Base-by-base conservation (phyloP, 2,329 filamentous ascomycete species). In the Ophiostoma novo-ulmi region DNA sequence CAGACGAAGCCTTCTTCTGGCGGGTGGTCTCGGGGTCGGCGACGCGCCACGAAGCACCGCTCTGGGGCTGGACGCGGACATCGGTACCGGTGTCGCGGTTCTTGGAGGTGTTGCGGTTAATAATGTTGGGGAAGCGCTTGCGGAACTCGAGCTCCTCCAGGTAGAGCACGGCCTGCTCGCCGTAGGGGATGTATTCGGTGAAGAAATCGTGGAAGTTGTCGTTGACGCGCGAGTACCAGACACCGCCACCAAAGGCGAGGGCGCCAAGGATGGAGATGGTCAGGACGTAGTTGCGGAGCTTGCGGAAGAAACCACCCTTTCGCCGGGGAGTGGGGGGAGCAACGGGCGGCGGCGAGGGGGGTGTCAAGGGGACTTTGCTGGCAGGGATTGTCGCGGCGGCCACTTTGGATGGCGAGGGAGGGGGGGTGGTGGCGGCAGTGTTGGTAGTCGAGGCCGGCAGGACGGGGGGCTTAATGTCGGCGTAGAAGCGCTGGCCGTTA, bases 181-280 rank as follows among this genome's bases (percentile, higher is more conserved):
- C 95, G 75, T 91, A 97, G 31, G 95, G 95, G 22, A 99, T 82
- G 80, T 94, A 99, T 82, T 97, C 94, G 76, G 94, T 98, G 82
- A 99, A 99, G 84, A 97, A 78, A 81, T 99, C 95, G 82, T 99
- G 94, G 86, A 98, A 99, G 82, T 93, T 97, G 84, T 99, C 95
- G 78, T 91, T 97, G 80, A 95, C 86, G 74, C 97, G 88, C 70
- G 95, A 94, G 80, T 97, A 95, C 85, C 91, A 97, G 70, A 97
- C 89, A 75, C 94, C 93, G 74, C 93, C 93, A 70, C 87, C 91
- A 77, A 97, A 99, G 55, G 91, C 89, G 64, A 96, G 80, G 6
- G 88, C 88, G 36, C 91, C 89, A 38, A 97, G 86, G 64, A 97
- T 81, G 73, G 94, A 82, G 67, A 97, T 81, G 70, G 91, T 91